These are phyloP conservation scores for Picochlorum sp. DNA, from an alignment of 139 green algal genomes.

Conservation along the genomic window DNA sequence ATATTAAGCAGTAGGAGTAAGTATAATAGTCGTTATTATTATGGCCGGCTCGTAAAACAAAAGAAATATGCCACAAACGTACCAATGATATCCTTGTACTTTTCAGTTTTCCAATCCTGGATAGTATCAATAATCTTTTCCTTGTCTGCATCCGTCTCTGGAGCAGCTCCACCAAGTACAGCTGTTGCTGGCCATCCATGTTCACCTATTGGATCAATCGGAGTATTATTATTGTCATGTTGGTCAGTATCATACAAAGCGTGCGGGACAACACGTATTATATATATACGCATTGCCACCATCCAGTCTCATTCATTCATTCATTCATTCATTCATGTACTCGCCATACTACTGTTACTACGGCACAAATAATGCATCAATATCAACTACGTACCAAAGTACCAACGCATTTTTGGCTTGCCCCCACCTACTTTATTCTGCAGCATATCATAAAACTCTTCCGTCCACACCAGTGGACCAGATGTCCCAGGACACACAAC, in stretches of 20 bases:
- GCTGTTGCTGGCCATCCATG: constrained; percentile 72
- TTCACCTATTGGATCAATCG: too few species aligned
- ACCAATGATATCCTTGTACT: constrained; percentile 57
- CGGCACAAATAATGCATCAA: too few species aligned
- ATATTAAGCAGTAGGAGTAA: constrained; percentile 21
- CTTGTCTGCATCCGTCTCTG: constrained; percentile 55
- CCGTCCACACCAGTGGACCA: constrained; percentile 50
- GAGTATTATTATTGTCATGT: constrained; percentile 3
- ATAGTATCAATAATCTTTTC: constrained; percentile 68
- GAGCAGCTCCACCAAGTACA: constrained; percentile 17
- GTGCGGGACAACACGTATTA: neutral
- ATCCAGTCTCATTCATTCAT: neutral
- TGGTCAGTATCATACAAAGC: neutral
- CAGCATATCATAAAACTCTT: constrained; percentile 78
- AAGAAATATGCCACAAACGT: too few species aligned
- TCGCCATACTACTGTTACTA: too few species aligned
- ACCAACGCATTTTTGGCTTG: constrained; percentile 93
- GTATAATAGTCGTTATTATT: too few species aligned
- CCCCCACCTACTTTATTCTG: constrained; percentile 82
- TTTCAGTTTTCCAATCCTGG: constrained; percentile 71
- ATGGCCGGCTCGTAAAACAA: neutral
- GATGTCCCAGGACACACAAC: constrained; percentile 22
- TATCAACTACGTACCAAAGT: too few species aligned
- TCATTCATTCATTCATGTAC: too few species aligned
- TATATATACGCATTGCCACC: neutral